phyloP scores from a whole-genome alignment of 1,284 basidiomycete species.

The Microbotryum intermedium region DNA sequence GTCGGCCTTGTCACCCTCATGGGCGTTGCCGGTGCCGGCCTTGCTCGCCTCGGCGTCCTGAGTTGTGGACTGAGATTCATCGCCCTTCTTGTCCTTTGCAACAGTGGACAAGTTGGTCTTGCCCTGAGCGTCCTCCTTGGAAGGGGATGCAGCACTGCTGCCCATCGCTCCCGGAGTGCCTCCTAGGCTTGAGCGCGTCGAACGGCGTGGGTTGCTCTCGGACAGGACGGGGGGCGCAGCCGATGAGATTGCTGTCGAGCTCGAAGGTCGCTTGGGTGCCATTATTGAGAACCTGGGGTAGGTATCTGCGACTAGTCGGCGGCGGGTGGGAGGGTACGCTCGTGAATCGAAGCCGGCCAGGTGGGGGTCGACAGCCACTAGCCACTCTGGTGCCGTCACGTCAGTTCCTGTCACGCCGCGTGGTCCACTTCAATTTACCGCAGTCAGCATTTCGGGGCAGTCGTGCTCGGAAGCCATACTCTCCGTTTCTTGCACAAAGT shows the following conservation, averaged over 20 bases:
- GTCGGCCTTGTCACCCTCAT: background rate
- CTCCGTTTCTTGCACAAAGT: too few relatives aligned
- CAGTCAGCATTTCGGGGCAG: too few relatives aligned
- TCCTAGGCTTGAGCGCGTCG: background rate
- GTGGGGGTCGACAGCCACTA: too few relatives aligned
- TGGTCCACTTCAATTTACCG: too few relatives aligned
- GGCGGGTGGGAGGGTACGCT: too few relatives aligned
- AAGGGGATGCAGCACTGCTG: too few relatives aligned
- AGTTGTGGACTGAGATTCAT: slow-evolving; percentile 18
- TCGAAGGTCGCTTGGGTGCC: slow-evolving; percentile 2
- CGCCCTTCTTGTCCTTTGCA: slow-evolving; percentile 8
- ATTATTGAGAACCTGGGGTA: background rate
- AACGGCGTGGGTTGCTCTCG: background rate
- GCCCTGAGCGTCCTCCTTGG: background rate
- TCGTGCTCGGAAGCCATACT: too few relatives aligned
- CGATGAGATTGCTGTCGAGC: background rate
- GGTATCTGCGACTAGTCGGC: too few relatives aligned
- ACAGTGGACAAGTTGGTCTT: slow-evolving; percentile 1
- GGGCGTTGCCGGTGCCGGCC: background rate
- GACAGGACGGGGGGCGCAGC: background rate
- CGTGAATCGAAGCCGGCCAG: too few relatives aligned
- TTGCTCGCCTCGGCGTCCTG: slow-evolving; percentile 1
- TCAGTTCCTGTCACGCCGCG: too few relatives aligned
- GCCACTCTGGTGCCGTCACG: too few relatives aligned
- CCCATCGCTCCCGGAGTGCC: background rate